These are phyloP conservation scores for Saccharomycopsis fermentans DNA, from an alignment of 805 yeast species.

Conservation along the genomic window DNA sequence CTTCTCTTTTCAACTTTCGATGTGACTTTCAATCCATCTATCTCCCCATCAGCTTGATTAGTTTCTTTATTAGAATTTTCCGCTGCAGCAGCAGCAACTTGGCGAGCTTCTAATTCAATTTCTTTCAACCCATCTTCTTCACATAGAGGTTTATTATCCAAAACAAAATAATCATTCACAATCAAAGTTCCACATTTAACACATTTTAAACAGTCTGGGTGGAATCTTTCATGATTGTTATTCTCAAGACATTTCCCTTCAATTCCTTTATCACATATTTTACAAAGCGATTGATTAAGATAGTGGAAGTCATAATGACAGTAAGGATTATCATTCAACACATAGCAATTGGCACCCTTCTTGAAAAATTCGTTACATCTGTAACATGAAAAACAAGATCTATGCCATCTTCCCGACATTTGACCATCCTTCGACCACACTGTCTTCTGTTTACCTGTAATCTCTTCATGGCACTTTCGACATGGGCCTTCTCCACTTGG, in stretches of 20 bases:
- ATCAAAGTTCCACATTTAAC: constrained; percentile 44
- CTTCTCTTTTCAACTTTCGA: constrained; percentile 17
- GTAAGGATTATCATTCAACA: constrained; percentile 66
- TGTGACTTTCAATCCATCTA: constrained; percentile 6
- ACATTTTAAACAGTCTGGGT: constrained; percentile 64
- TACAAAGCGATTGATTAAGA: constrained; percentile 66
- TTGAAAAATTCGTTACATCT: constrained; percentile 49
- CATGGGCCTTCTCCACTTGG: constrained; percentile 75
- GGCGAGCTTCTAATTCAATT: constrained; percentile 15
- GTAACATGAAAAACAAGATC: constrained; percentile 70
- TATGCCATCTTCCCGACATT: constrained; percentile 89
- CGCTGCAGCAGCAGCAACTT: constrained; percentile 1
- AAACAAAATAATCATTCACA: constrained; percentile 43
- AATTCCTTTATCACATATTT: constrained; percentile 60
- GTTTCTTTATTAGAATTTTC: not conserved
- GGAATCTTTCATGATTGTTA: constrained; percentile 63
- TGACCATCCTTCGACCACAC: constrained; percentile 66
- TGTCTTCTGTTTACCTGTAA: constrained; percentile 41
- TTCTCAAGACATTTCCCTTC: constrained; percentile 88
- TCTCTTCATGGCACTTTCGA: constrained; percentile 53
- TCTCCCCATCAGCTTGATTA: not conserved
- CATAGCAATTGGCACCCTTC: constrained; percentile 62
- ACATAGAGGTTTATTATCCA: constrained; percentile 41
- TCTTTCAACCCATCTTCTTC: constrained; percentile 27
- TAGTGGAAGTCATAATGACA: constrained; percentile 59